phyloP scores from a whole-genome alignment of 257 asterid species.

The Plectranthus barbatus region DNA sequence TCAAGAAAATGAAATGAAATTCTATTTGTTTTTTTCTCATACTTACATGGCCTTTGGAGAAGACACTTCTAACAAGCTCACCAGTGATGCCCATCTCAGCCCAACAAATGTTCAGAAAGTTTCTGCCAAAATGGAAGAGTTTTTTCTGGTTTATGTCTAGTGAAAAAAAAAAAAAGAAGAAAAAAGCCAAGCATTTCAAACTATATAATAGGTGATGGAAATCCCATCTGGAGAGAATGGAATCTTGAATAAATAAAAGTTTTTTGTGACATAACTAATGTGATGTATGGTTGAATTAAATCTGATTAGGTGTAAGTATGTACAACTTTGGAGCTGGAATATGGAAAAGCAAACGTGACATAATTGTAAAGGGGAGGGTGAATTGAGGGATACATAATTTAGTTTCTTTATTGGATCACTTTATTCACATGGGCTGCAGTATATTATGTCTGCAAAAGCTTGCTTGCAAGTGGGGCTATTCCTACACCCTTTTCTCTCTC shows the following conservation, averaged over 20 bases:
- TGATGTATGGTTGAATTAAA: neutral
- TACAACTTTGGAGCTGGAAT: slow-evolving; percentile 40
- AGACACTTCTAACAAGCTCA: slow-evolving; percentile 38
- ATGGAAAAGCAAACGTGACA: slow-evolving; percentile 28
- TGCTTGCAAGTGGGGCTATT: slow-evolving; percentile 35
- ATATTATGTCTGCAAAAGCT: slow-evolving; percentile 24
- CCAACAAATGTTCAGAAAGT: slow-evolving; percentile 12
- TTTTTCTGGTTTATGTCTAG: neutral
- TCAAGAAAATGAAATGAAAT: no score
- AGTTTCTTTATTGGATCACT: slow-evolving; percentile 13
- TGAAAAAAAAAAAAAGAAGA: neutral
- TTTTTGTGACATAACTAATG: neutral
- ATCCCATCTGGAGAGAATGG: slow-evolving; percentile 1
- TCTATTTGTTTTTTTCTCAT: no score
- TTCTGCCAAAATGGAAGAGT: neutral
- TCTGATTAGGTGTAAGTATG: slow-evolving; percentile 14
- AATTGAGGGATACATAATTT: slow-evolving; percentile 13
- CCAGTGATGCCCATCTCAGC: slow-evolving; percentile 33
- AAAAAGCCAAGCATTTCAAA: neutral
- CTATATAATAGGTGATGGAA: slow-evolving; percentile 10
- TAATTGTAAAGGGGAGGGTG: slow-evolving; percentile 22
- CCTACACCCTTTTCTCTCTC: neutral
- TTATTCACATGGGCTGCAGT: slow-evolving; percentile 42
- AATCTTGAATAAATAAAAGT: neutral
- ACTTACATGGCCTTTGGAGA: slow-evolving; percentile 40